These are phyloP conservation scores for Suillus weaverae DNA, from an alignment of 768 basidiomycete species.

Conservation along the genomic window DNA sequence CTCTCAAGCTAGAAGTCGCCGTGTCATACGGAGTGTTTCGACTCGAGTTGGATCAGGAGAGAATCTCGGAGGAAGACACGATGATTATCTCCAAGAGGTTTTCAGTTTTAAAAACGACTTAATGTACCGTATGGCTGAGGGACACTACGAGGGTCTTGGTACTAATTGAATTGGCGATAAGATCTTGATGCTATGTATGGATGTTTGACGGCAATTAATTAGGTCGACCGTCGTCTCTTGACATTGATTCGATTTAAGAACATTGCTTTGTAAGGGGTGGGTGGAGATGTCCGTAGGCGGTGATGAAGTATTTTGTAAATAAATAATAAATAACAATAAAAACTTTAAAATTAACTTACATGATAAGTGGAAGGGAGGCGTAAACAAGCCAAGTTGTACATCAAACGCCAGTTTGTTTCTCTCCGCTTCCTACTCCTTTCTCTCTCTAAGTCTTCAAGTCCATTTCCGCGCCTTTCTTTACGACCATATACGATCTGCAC, in stretches of 20 bases:
- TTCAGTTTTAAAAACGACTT: background rate
- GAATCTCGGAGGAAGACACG: background rate
- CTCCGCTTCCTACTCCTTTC: slow-evolving; percentile 24
- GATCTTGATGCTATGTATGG: background rate
- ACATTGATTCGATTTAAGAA: slow-evolving; percentile 5
- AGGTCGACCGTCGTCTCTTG: background rate
- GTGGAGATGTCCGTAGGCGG: slow-evolving; percentile 18
- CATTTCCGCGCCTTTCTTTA: slow-evolving; percentile 44
- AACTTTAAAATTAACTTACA: background rate
- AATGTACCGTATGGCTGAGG: too few species aligned
- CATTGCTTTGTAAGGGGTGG: background rate
- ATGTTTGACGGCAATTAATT: slow-evolving; percentile 8
- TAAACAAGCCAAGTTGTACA: slow-evolving; percentile 11
- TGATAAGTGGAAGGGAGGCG: slow-evolving; percentile 17
- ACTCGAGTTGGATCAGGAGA: background rate
- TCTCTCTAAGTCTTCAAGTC: slow-evolving; percentile 26
- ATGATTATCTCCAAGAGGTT: background rate
- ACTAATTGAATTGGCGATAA: too few species aligned
- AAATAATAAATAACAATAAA: background rate
- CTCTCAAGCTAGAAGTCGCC: background rate
- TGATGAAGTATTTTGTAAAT: background rate
- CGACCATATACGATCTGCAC: slow-evolving; percentile 69
- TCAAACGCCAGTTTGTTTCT: slow-evolving; percentile 33
- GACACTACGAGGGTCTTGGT: too few species aligned
- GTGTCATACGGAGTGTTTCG: background rate